These are phyloP conservation scores for Akanthomyces lecanii DNA, from an alignment of 2,329 filamentous ascomycete genomes.

Conservation along the genomic window DNA sequence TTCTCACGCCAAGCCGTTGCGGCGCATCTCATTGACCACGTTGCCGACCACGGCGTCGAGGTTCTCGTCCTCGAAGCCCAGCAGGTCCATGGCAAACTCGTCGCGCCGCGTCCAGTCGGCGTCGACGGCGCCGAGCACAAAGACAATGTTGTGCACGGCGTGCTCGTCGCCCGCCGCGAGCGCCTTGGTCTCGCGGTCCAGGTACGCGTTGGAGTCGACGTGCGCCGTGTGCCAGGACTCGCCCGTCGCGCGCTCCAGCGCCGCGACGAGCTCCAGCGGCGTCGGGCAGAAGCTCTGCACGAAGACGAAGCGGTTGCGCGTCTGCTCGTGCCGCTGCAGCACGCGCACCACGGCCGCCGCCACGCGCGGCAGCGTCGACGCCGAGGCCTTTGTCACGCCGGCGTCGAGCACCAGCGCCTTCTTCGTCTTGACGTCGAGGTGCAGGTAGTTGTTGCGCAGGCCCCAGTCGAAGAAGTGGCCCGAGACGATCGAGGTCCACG, in stretches of 20 bases:
- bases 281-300: constrained; percentile 44
- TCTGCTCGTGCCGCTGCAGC: constrained; percentile 45
- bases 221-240: constrained; percentile 32
- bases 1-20: constrained; percentile 10
- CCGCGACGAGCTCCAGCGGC: constrained; percentile 43
- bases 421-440: constrained; percentile 42
- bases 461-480: constrained; percentile 50
- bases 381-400: constrained; percentile 45
- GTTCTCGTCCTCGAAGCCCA: constrained; percentile 44
- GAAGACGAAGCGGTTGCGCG: constrained; percentile 47
- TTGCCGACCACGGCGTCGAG: constrained; percentile 38
- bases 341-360: constrained; percentile 47
- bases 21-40: constrained; percentile 27
- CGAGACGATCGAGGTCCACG: constrained; percentile 47
- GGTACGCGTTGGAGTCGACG: constrained; percentile 36
- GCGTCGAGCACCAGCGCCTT: constrained; percentile 47
- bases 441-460: constrained; percentile 31
- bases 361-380: constrained; percentile 46
- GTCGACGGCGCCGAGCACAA: constrained; percentile 44
- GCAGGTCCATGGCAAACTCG: constrained; percentile 44
- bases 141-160: constrained; percentile 45
- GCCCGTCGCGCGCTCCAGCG: constrained; percentile 48
- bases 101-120: constrained; percentile 44
- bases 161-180: constrained; percentile 35
- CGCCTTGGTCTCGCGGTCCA: constrained; percentile 34